Percentiles rank a stretch among this genome's conserved stretches.
Evolutionary conservation across 805 yeast genomes (phyloP).

Genomic region (Teunomyces lycoperdinae): DNA sequence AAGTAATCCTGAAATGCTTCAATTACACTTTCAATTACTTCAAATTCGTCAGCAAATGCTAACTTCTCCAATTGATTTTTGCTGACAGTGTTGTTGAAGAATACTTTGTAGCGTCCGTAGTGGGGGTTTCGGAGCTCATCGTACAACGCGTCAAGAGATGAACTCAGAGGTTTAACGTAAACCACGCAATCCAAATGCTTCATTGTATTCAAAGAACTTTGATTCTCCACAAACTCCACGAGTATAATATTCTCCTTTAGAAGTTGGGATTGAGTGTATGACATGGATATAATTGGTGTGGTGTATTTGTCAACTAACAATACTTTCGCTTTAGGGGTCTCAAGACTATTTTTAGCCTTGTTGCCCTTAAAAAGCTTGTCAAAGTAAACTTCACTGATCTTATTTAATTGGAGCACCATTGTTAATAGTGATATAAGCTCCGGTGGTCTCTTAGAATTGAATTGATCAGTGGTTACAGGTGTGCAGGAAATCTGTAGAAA

Average conservation of each 20-base stretch:
- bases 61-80: conserved; percentile 79
- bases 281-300: conserved; percentile 81
- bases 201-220: conserved; percentile 63
- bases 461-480: not conserved
- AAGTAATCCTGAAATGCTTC: conserved; percentile 85
- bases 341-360: not conserved
- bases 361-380: conserved; percentile 23
- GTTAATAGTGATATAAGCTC: not conserved
- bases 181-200: conserved; percentile 75
- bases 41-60: conserved; percentile 89
- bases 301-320: conserved; percentile 77
- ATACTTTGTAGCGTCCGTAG: conserved; percentile 73
- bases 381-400: conserved; percentile 31
- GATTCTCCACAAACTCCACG: conserved; percentile 54
- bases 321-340: conserved; percentile 53
- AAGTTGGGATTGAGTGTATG: conserved; percentile 82
- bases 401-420: conserved; percentile 27
- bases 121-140: conserved; percentile 76
- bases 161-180: conserved; percentile 70
- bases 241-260: conserved; percentile 81
- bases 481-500: not conserved
- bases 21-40: conserved; percentile 68
- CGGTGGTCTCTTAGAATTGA: not conserved
- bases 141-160: conserved; percentile 55
- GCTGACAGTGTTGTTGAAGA: conserved; percentile 70